Evolutionary conservation across 163 green algal genomes (phyloP), one percentile per base, ranked within the genome.

Genomic region (Scenedesmus sp.): DNA sequence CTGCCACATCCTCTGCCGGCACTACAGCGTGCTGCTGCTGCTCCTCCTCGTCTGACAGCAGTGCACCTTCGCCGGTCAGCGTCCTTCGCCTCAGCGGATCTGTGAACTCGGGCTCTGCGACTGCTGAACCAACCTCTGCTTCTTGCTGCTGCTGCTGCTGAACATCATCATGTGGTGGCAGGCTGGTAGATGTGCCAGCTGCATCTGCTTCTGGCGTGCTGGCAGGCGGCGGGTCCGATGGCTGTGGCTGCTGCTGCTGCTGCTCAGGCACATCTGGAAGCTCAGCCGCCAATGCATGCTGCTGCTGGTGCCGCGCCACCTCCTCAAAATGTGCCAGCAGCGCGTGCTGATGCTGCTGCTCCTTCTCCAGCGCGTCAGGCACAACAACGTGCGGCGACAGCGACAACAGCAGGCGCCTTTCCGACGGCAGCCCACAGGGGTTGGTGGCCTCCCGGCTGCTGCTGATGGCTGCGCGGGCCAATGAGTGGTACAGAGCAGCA

Each of bases 381-480:
- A 89, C 51, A 20, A 89, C 82, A 16, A 86, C 68, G n/a, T 92
- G 89, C 26, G 89, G 81, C 35, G 89, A 92, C 80, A 89, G 26
- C 35, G 81, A 81, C 72, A 92, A 82, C 89, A 82, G 72, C 88
- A 92, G 59, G 7, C 88, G 80, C 59, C 35, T 10, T 3, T 42
- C 42, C 7, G 46, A 7, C 61, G n/a, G 24, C 24, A 81, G 30
- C 53, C 76, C 35, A 7, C n/a, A 33, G 42, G 68, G 49, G 37
- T 92, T 86, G 65, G 51, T 37, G 22, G 24, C 76, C 30, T 86
- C 87, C 2, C 13, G 26, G 59, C 49, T 68, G 59, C 76, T 81
- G 53, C 53, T 65, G 26, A 86, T 73, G 49, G 87, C 49, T 53
- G 87, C 78, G n/a, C 87, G 87, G 10, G 78, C 76, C 26, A 91